Evolutionary conservation across 768 basidiomycete species (phyloP).

Genomic region (Lentinula edodes): DNA sequence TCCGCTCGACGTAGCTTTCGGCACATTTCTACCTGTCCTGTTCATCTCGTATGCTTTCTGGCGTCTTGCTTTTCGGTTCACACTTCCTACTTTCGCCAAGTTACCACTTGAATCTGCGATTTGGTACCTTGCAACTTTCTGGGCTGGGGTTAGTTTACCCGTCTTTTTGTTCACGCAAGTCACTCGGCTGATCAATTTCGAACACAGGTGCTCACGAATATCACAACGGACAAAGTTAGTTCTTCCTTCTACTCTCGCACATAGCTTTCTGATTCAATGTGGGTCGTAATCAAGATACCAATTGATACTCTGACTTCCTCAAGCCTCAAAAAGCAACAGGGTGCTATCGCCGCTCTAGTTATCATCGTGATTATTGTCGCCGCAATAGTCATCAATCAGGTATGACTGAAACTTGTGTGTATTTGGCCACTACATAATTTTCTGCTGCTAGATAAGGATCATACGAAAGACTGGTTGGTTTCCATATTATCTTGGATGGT

Average conservation of each 20-base stretch:
- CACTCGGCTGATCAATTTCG: not conserved
- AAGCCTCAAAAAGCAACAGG: constrained; percentile 60
- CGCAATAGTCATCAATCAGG: constrained; percentile 61
- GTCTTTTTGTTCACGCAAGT: not conserved
- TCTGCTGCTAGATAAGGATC: constrained; percentile 40
- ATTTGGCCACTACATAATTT: not conserved
- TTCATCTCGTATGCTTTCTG: constrained; percentile 80
- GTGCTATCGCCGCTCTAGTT: constrained; percentile 63
- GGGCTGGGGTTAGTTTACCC: constrained; percentile 54
- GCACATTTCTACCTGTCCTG: constrained; percentile 69
- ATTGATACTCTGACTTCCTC: constrained; percentile 69
- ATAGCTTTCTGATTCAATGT: not conserved
- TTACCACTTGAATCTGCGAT: constrained; percentile 69
- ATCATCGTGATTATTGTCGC: constrained; percentile 61
- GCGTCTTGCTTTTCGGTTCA: constrained; percentile 70
- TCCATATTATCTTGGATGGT: constrained; percentile 72
- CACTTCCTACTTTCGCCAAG: constrained; percentile 60
- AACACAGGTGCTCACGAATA: constrained; percentile 54
- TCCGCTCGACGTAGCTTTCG: constrained; percentile 65
- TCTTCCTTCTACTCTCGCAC: not conserved
- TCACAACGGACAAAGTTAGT: constrained; percentile 47
- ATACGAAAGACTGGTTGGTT: constrained; percentile 85
- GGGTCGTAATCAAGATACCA: constrained; percentile 38
- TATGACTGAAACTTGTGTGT: not conserved
- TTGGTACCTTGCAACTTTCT: constrained; percentile 73